Conservation (phyloP, 1,139 yeast species). For the Lizanozyma gosingica region DNA sequence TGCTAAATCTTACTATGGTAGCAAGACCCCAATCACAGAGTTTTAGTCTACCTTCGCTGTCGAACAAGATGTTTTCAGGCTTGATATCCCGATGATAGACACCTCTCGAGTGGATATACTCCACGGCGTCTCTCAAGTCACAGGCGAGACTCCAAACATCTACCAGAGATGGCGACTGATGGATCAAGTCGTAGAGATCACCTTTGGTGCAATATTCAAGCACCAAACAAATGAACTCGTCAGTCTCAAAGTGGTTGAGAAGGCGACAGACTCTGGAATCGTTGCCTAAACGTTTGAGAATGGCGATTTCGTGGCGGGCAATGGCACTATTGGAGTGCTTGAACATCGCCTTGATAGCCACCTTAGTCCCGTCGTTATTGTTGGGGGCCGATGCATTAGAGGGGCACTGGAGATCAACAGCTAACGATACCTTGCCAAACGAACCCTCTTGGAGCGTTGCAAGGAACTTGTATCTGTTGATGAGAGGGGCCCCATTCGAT, state of each 20-base stretch:
- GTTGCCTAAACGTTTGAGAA: constrained; percentile 26
- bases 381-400: not conserved
- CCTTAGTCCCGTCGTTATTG: constrained; percentile 15
- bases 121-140: constrained; percentile 32
- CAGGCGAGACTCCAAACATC: constrained; percentile 22
- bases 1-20: constrained; percentile 24
- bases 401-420: constrained; percentile 21
- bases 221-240: constrained; percentile 32
- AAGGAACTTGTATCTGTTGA: constrained; percentile 27
- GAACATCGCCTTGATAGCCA: constrained; percentile 35
- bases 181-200: constrained; percentile 40
- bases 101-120: constrained; percentile 32
- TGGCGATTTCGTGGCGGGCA: constrained; percentile 40
- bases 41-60: constrained; percentile 31
- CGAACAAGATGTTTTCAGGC: constrained; percentile 44
- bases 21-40: constrained; percentile 53
- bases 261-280: constrained; percentile 37
- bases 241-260: constrained; percentile 33
- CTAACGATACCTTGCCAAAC: constrained; percentile 44
- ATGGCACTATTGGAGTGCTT: constrained; percentile 23
- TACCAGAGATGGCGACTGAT: constrained; percentile 14
- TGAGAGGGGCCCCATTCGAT: constrained; percentile 18
- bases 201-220: constrained; percentile 44
- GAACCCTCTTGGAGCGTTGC: constrained; percentile 40
- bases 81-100: constrained; percentile 47